Percentiles rank a stretch among this genome's conserved stretches.
phyloP scores from a whole-genome alignment of 768 basidiomycete species.

The Mycena belliarum region DNA sequence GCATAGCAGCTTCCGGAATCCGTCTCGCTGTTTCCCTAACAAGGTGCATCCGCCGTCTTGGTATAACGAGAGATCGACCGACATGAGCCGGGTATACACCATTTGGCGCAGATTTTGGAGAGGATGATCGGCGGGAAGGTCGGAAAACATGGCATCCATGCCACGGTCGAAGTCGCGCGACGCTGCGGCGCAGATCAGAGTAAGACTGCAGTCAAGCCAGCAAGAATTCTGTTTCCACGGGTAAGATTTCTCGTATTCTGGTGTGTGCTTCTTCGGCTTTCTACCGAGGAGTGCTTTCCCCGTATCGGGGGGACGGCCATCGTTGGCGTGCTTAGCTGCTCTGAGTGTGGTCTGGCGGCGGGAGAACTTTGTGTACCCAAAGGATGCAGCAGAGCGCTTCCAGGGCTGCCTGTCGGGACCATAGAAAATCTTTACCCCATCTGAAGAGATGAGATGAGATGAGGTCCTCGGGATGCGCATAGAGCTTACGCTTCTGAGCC shows the following conservation, averaged over 20 bases:
- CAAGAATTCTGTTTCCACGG: background rate
- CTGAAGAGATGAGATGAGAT: background rate
- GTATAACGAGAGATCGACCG: background rate
- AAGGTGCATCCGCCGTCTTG: background rate
- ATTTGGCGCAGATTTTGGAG: conserved; percentile 3
- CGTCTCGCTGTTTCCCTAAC: background rate
- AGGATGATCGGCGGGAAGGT: background rate
- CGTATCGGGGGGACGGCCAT: conserved; percentile 7
- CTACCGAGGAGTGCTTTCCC: background rate
- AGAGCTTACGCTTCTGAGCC: background rate
- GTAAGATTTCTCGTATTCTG: background rate
- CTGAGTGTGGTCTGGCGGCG: background rate
- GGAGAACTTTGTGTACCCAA: background rate
- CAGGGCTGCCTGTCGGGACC: background rate
- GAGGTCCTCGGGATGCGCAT: background rate
- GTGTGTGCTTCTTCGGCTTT: background rate
- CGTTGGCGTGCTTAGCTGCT: background rate
- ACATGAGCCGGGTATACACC: background rate
- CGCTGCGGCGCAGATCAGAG: background rate
- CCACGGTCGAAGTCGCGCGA: background rate
- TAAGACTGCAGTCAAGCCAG: background rate
- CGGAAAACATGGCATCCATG: background rate
- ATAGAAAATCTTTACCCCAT: background rate
- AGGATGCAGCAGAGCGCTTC: background rate
- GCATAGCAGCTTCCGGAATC: background rate